Conservation (phyloP, 2,329 filamentous ascomycete species). For the Alternaria sp. region DNA sequence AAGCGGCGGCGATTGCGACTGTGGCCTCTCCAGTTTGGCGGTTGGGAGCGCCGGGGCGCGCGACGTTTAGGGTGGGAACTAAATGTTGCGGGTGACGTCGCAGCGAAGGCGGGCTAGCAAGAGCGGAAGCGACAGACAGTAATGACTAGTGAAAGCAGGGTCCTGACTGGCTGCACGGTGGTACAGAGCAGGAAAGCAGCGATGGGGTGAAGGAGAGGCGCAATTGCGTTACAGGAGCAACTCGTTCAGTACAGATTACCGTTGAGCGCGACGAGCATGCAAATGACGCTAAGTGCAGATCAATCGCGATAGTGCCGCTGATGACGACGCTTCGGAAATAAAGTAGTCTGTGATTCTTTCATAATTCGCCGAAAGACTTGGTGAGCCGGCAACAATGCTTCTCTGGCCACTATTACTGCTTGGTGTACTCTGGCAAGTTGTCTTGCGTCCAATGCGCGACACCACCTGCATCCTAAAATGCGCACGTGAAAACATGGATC, state of each 20-base stretch:
- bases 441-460: not conserved
- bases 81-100: slow-evolving; percentile 13
- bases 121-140: slow-evolving; percentile 14
- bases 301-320: slow-evolving; percentile 26
- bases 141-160: slow-evolving; percentile 7
- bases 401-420: not conserved
- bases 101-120: slow-evolving; percentile 10
- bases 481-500: not conserved
- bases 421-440: not conserved
- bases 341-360: not conserved
- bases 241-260: slow-evolving; percentile 7
- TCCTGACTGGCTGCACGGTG: not conserved
- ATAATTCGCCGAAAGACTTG: not conserved
- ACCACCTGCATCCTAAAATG: not conserved
- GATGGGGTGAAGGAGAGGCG: slow-evolving; percentile 7
- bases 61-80: slow-evolving; percentile 5
- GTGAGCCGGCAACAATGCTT: not conserved
- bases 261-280: slow-evolving; percentile 19
- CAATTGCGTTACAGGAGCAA: slow-evolving; percentile 12
- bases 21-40: slow-evolving; percentile 42
- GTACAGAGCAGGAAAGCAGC: slow-evolving; percentile 1
- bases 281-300: slow-evolving; percentile 23
- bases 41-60: slow-evolving; percentile 22
- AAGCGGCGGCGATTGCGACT: slow-evolving; percentile 31
- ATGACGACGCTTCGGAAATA: slow-evolving; percentile 26